Base-by-base conservation (phyloP, 768 basidiomycete genomes). In the Galerina marginata region DNA sequence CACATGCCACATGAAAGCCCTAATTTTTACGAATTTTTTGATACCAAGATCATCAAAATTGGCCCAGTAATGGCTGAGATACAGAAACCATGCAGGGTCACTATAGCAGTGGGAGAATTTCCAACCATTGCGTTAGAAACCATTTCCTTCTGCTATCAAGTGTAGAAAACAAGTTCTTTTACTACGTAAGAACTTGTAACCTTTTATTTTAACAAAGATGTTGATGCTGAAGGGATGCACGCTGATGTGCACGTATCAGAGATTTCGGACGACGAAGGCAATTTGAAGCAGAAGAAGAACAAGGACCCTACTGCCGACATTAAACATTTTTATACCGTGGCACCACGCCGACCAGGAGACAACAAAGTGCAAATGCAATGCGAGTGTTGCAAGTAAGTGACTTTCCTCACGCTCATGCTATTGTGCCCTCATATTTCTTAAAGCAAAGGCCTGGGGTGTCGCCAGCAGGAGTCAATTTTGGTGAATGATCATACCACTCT, bases 191-290 rank as follows among this genome's bases (percentile, higher is more conserved):
- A 14, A 2, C n/a, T 20, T 39, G 20, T 11, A 1, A 12, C 16
- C 23, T 25, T 29, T 1, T 15, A 16, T 16, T 20, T 42, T n/a
- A 38, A 6, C 6, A 6, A 15, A 12, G 23, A 4, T 55, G 10
- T 14, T 44, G 20, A 16, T 9, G 33, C 10, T 25, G 46, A 23
- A 1, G 56, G 56, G 36, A 56, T 56, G 46, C 46, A 56, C 16
- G 25, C 14, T n/a, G 46, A 56, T 12, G 23, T 56, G 12, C 45
- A 48, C 14, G 56, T 56, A 33, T 23, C 38, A 39, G 56, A 48
- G 4, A 49, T 56, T n/a, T n/a, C n/a, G n/a, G 33, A 36, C 3
- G 36, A 37, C 15, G 36, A 33, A 6, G 33, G 20, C 5, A 44
- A 37, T 14, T 45, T 16, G 2, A 26, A 3, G 11, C 5, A 25